Conservation (phyloP, 768 basidiomycete genomes). For the Kwoniella dejecticola region DNA sequence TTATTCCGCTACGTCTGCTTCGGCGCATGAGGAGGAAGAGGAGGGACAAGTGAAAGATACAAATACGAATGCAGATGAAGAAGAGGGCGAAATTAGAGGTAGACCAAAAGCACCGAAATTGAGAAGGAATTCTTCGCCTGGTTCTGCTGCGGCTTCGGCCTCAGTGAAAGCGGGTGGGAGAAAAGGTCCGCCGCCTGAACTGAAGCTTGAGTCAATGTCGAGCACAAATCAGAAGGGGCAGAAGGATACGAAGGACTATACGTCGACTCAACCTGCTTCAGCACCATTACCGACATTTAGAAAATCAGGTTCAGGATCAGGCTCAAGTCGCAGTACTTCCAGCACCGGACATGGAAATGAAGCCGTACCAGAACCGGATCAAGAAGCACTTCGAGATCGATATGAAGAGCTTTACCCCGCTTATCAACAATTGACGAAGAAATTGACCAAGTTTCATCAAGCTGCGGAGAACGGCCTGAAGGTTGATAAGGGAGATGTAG, state of each 20-base stretch:
- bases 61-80: not conserved
- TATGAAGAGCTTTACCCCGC: constrained; percentile 47
- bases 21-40: constrained; percentile 4
- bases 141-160: not conserved
- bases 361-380: constrained; percentile 4
- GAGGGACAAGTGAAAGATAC: not conserved
- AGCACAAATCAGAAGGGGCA: not conserved
- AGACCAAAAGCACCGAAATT: constrained; percentile 11
- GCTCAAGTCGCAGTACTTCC: not conserved
- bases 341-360: not conserved
- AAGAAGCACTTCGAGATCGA: constrained; percentile 33
- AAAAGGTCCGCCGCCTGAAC: constrained; percentile 23
- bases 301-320: not conserved
- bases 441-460: constrained; percentile 31
- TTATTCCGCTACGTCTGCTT: not conserved
- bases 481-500: constrained; percentile 20
- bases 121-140: constrained; percentile 2
- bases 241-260: not conserved
- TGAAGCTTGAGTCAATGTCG: constrained; percentile 14
- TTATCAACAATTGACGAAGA: constrained; percentile 38
- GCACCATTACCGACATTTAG: constrained; percentile 2
- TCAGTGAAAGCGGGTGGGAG: not conserved
- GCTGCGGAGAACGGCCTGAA: constrained; percentile 27
- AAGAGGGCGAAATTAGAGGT: constrained; percentile 25
- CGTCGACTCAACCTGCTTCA: not conserved